These are phyloP conservation scores for Phaeoacremonium minimum DNA, from an alignment of 2,329 filamentous ascomycete genomes.

Conservation along the genomic window DNA sequence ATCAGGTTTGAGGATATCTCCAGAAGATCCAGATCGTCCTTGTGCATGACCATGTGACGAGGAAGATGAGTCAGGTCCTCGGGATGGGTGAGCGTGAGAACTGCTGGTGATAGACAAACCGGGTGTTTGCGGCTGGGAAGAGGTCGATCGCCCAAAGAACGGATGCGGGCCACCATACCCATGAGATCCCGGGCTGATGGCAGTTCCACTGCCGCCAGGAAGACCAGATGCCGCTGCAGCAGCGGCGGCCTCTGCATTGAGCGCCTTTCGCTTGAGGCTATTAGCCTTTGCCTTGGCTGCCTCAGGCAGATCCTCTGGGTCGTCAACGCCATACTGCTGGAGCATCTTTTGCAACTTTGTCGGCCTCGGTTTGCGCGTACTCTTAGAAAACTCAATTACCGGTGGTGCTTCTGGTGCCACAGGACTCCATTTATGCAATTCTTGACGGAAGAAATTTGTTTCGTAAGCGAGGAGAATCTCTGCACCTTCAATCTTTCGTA, in stretches of 20 bases:
- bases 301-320: slow-evolving; percentile 85
- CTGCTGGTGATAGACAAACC: slow-evolving; percentile 22
- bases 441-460: slow-evolving; percentile 96
- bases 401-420: slow-evolving; percentile 84
- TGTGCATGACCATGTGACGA: slow-evolving; percentile 24
- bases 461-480: slow-evolving; percentile 88
- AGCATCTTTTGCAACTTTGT: slow-evolving; percentile 97
- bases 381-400: slow-evolving; percentile 80
- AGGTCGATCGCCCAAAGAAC: slow-evolving; percentile 19
- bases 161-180: slow-evolving; percentile 7
- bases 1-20: slow-evolving; percentile 23
- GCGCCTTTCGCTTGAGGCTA: slow-evolving; percentile 67
- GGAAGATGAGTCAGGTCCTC: slow-evolving; percentile 26
- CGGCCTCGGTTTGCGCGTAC: slow-evolving; percentile 89
- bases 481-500: slow-evolving; percentile 94
- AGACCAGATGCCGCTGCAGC: slow-evolving; percentile 22
- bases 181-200: slow-evolving; percentile 13
- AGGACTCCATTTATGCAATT: slow-evolving; percentile 90
- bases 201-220: slow-evolving; percentile 4
- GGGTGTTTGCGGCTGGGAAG: slow-evolving; percentile 30
- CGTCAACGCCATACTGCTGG: slow-evolving; percentile 80
- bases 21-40: slow-evolving; percentile 12
- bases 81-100: slow-evolving; percentile 25
- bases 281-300: slow-evolving; percentile 76
- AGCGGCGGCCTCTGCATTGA: slow-evolving; percentile 50